Evolutionary conservation across 306 rosid genomes (phyloP), one percentile per base, ranked within the genome.

Genomic region (Vigna hirtella): DNA sequence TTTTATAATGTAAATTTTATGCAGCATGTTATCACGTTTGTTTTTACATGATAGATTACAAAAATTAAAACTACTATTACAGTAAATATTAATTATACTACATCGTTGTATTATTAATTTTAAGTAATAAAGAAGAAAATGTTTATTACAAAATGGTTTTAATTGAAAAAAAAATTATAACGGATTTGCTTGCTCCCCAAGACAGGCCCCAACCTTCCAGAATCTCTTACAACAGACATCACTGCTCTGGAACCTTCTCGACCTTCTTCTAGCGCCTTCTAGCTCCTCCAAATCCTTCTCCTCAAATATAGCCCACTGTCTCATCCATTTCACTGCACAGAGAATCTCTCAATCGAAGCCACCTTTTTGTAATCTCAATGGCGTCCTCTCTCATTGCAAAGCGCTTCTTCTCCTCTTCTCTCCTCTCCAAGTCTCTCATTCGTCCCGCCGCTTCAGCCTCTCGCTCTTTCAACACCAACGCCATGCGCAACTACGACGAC

Each of bases 381-480:
- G 86, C 86, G 0, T 77, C 82, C 42, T 77, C 82, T n/a, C 66
- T 77, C 11, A 22, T 61, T 9, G n/a, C 65, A 17, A 82, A 82
- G 13, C 86, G 86, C 42, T 4, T 72, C 56, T 50, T 82, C 59
- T 55, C 75, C 51, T 75, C 85, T 43, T 9, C 43, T 20, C 43
- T n/a, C 40, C 76, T 69, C 66, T 50, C 85, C n/a, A 65, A 18
- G 5, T 77, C 82, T 18, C 51, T 65, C 2, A 8, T 83, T 3
- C 78, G 78, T 47, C 72, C 80, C 9, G 48, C 50, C 6, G 49
- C 82, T 2, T 56, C 79, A 3, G 79, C 80, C 28, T 84, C 83
- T 67, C 85, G 83, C 69, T 69, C 66, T 45, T 81, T 83, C 81
- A 89, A 81, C 87, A 87, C 89, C 84, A 77, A 87, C 53, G 88